Conservation (phyloP, 306 rosid genomes). For the Acacia acuminata region DNA sequence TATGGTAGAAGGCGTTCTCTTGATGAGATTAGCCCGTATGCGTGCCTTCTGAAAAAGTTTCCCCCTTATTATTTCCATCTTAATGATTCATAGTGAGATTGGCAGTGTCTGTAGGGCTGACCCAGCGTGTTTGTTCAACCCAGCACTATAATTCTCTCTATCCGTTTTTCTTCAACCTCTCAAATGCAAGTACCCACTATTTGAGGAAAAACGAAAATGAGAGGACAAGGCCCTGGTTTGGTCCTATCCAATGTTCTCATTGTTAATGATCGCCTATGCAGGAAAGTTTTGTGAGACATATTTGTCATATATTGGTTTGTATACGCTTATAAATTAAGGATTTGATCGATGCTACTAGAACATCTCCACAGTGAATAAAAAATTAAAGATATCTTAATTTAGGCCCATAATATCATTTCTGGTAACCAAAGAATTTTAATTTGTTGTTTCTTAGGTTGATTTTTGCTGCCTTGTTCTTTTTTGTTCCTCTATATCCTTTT, state of each 20-base stretch:
- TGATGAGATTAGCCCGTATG: conserved; percentile 11
- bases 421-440: conserved; percentile 1
- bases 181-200: background rate
- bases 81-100: background rate
- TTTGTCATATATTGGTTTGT: background rate
- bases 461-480: conserved; percentile 19
- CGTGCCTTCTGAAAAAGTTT: background rate
- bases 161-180: background rate
- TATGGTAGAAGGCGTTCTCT: conserved; percentile 7
- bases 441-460: conserved; percentile 11
- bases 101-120: background rate
- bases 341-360: background rate
- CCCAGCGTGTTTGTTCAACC: background rate
- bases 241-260: background rate
- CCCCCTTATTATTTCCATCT: background rate
- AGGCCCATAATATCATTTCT: background rate
- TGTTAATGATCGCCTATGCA: background rate
- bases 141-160: background rate
- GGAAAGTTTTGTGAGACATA: background rate
- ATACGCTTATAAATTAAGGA: background rate
- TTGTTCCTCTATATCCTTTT: background rate
- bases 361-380: background rate
- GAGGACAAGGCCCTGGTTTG: background rate
- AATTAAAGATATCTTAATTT: background rate
- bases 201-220: background rate